Conservation (phyloP, 257 asterid species). For the Solanum corneliomulleri region DNA sequence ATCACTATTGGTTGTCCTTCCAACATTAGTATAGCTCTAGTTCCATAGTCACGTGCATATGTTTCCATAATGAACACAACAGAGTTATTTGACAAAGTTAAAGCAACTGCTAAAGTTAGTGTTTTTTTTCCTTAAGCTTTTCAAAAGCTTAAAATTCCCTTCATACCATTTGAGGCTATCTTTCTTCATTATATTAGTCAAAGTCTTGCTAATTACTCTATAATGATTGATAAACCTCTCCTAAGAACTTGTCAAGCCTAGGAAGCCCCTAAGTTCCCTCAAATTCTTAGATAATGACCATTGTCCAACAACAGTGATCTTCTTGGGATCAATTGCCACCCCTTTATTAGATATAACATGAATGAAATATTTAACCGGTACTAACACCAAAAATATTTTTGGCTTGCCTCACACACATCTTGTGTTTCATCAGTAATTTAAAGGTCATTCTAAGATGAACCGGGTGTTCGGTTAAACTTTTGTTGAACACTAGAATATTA, state of each 20-base stretch:
- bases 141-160: not conserved
- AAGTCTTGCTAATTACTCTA: not conserved
- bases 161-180: not conserved
- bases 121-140: not conserved
- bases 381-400: not conserved
- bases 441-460: not conserved
- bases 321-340: not conserved
- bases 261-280: not conserved
- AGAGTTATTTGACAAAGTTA: not conserved
- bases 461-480: not conserved
- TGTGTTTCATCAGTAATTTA: not conserved
- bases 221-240: not conserved
- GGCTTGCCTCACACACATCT: not conserved
- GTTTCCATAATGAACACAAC: not conserved
- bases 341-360: not conserved
- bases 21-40: not conserved
- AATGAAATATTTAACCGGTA: too few relatives aligned
- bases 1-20: not conserved
- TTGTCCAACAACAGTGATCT: not conserved
- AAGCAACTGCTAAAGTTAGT: not conserved
- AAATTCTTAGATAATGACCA: too few relatives aligned
- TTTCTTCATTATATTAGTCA: too few relatives aligned
- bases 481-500: not conserved
- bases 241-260: too few relatives aligned
- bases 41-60: not conserved